phyloP scores from a whole-genome alignment of 2,329 filamentous ascomycete genomes.

The Rugonectria rugulosa region DNA sequence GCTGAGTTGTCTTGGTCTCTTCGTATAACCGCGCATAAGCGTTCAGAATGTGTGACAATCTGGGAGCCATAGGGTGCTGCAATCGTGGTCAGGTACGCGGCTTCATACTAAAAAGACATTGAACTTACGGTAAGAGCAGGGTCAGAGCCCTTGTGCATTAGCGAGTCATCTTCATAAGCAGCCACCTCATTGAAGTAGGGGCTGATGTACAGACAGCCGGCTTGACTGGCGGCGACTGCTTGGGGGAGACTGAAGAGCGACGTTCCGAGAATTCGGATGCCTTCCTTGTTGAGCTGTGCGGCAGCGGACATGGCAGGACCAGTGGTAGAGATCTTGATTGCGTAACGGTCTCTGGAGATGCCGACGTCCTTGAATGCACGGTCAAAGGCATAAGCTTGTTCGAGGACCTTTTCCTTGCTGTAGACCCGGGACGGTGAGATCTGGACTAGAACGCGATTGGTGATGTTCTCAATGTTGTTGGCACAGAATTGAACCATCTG shows the following conservation, averaged over 20 bases:
- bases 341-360: slow-evolving; percentile 27
- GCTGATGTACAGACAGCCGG: slow-evolving; percentile 33
- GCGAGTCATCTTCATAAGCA: slow-evolving; percentile 25
- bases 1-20: background rate
- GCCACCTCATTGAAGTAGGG: slow-evolving; percentile 34
- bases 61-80: background rate
- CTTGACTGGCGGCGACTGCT: slow-evolving; percentile 36
- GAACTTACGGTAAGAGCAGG: slow-evolving; percentile 23
- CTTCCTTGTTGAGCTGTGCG: slow-evolving; percentile 25
- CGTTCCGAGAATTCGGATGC: slow-evolving; percentile 34
- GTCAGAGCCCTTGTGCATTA: slow-evolving; percentile 17
- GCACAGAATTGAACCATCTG: slow-evolving; percentile 29
- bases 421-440: slow-evolving; percentile 27
- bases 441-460: slow-evolving; percentile 34
- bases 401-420: slow-evolving; percentile 25
- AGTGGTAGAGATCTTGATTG: slow-evolving; percentile 33
- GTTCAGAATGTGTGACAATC: background rate
- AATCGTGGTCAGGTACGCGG: background rate
- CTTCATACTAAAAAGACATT: background rate
- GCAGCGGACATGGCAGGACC: slow-evolving; percentile 30
- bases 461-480: slow-evolving; percentile 28
- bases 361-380: slow-evolving; percentile 25
- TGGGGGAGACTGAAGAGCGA: slow-evolving; percentile 32
- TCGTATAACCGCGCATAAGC: background rate
- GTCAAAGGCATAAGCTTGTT: slow-evolving; percentile 29